Base-by-base conservation (phyloP, 306 rosid genomes). In the Ochetophila trinervis region DNA sequence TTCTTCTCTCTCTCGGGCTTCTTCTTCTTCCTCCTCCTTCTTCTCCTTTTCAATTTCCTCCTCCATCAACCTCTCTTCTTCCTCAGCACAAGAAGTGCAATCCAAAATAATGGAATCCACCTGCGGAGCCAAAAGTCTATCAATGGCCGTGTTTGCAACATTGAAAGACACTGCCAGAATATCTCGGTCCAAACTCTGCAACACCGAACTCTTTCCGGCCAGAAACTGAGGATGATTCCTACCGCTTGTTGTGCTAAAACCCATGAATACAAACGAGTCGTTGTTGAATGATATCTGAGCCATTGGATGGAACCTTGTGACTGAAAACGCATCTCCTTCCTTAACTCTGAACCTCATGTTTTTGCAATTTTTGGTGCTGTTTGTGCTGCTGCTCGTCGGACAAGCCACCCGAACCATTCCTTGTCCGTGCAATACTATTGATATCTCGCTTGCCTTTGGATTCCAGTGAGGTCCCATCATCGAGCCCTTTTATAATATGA, bases 381-480 rank as follows among this genome's bases (percentile, higher is more conserved):
- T 64, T 6, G 47, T 60, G 10, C 44, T 53, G 11, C 47, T 76
- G 82, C 81, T 79, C 18, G 96, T 79, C 18, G 96, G 78, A 75
- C 91, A 83, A 3, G 83, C 83, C 19, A 71, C 81, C 50, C 87
- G 66, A 22, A 87, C 87, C 91, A 93, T 88, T 48, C 98, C 98
- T 72, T 72, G 52, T 49, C 96, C 96, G 1, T 83, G 65, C 63
- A 86, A 40, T 18, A 78, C 93, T 45, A 89, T 67, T 34, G 83
- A 74, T 42, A 89, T 69, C 90, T 92, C 96, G 9, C 82, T 67
- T 58, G 93, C 93, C 70, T 57, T 70, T 52, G 89, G 93, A 71
- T 92, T 89, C 96, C 95, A 92, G 67, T 89, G 98, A 6, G 98
- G 98, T 58, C 83, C 98, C 96, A 92, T 60, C 85, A 89, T 87